Conservation (phyloP, 2,329 filamentous ascomycete species). For the Colletotrichum zoysiae region DNA sequence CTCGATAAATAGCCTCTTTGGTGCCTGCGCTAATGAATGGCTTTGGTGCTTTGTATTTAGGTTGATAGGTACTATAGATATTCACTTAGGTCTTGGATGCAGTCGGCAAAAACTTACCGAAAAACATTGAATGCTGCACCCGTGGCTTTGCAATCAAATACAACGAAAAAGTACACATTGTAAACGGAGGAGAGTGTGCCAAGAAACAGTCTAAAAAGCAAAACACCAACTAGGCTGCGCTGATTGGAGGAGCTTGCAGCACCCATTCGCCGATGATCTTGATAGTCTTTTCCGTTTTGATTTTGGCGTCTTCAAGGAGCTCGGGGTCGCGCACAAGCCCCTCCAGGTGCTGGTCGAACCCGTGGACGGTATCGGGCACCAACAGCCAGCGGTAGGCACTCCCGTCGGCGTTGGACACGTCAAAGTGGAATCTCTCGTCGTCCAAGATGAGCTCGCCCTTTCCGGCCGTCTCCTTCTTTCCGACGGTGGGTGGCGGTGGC, state of each 20-base stretch:
- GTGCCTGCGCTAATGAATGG: rapidly evolving
- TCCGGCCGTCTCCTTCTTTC: constrained; percentile 44
- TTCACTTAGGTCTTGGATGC: background rate
- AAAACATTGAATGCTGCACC: background rate
- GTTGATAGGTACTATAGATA: background rate
- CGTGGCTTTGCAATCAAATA: background rate
- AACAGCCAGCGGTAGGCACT: constrained; percentile 48
- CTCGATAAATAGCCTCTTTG: background rate
- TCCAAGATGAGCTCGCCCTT: constrained; percentile 45
- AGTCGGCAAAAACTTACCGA: background rate
- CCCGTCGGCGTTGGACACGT: constrained; percentile 42
- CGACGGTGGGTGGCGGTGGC: constrained; percentile 48
- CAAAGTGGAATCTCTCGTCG: constrained; percentile 49
- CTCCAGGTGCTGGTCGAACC: constrained; percentile 47
- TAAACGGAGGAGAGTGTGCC: no score
- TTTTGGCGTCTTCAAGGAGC: constrained; percentile 44
- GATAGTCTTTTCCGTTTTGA: constrained; percentile 47
- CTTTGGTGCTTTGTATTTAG: background rate
- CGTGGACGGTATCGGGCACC: constrained; percentile 50
- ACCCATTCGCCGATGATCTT: constrained; percentile 48
- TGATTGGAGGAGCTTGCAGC: constrained; percentile 32
- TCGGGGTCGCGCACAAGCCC: constrained; percentile 42
- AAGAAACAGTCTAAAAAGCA: background rate
- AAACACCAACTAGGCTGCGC: background rate
- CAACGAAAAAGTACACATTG: background rate